Base-by-base conservation (phyloP, 208 protist genomes). In the Leishmania guyanensis region DNA sequence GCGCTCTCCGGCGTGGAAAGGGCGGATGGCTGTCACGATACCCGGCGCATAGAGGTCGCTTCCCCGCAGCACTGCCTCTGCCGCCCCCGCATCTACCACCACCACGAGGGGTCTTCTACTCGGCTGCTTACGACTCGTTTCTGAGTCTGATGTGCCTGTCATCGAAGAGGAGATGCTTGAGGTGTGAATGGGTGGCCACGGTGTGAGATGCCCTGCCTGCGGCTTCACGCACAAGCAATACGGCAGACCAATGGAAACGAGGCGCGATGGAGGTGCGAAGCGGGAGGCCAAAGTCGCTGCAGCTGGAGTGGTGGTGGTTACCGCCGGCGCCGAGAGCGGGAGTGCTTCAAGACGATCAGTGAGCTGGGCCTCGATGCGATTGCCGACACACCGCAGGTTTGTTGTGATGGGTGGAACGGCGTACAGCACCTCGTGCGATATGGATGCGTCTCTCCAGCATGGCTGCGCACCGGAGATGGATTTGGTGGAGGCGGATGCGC, bases 61-160 rank as follows among this genome's bases (percentile, higher is more conserved):
- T 26, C 96, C 95, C 4, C 96, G 92, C 50, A 98, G 84, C 48
- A 98, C 93, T 48, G 96, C 94, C 82, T 98, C 95, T 51, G 89
- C 96, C 65, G 94, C 97, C 36, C 88, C 78, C 10, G 70, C 74
- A 78, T 97, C 91, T 22, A 98, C 94, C 14, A 98, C 87, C 64
- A 96, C 86, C 39, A 87, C 72, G 50, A 76, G 69, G 22, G 69
- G 39, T 54, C 22, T 73, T 54, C 22, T 73, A 53, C 69, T 54
- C 9, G 69, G 48, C 26, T 51, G 69, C 39, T 54, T 16, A 36
- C 69, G 22, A 73, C n/a, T 51, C 46, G 22, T 36, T 54, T 12
- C 43, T 54, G 46, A 16, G 26, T 54, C 36, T 58, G n/a, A 39
- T 43, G n/a, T 46, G 17, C 2, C 51, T 50, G 39, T 56, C 39